phyloP scores from a whole-genome alignment of 2,329 filamentous ascomycete species.

The Phyllosticta paracitricarpa region DNA sequence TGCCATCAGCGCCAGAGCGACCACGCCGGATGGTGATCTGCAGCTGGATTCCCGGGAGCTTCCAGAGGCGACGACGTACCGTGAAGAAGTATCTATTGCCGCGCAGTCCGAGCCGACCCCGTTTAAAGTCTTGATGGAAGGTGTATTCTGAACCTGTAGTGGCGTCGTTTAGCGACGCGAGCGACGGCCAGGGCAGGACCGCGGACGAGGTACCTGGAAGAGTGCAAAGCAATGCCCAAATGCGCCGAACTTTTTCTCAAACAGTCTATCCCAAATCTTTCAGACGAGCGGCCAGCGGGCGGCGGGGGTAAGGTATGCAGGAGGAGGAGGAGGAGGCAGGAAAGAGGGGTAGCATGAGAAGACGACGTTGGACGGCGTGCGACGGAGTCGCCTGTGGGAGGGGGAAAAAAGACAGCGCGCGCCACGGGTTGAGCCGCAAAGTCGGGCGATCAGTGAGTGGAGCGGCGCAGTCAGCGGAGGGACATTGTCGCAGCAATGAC shows the following conservation, averaged over 20 bases:
- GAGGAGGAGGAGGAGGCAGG: slow-evolving; percentile 14
- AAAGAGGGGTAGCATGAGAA: slow-evolving; percentile 9
- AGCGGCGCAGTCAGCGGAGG: slow-evolving; percentile 15
- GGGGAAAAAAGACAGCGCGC: background rate
- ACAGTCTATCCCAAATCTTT: slow-evolving; percentile 34
- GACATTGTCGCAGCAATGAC: slow-evolving; percentile 22
- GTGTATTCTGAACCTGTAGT: background rate
- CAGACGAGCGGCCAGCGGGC: slow-evolving; percentile 5
- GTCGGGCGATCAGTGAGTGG: slow-evolving; percentile 7
- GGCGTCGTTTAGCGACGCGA: background rate
- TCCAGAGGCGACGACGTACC: background rate
- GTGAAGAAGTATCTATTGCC: slow-evolving; percentile 10
- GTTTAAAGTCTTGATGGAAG: background rate
- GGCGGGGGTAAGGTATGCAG: slow-evolving; percentile 3
- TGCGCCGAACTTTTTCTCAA: slow-evolving; percentile 30
- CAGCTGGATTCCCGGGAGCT: slow-evolving; percentile 3
- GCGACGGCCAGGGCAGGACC: background rate
- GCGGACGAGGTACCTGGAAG: background rate
- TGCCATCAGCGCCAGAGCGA: slow-evolving; percentile 10
- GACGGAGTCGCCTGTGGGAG: slow-evolving; percentile 4
- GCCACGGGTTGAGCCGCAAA: slow-evolving; percentile 9
- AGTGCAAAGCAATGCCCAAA: slow-evolving; percentile 12
- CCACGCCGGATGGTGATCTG: slow-evolving; percentile 7
- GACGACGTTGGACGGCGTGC: slow-evolving; percentile 8
- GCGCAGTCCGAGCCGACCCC: slow-evolving; percentile 1